Conservation (phyloP, 1,284 basidiomycete species). For the Spongiforma sp. region DNA sequence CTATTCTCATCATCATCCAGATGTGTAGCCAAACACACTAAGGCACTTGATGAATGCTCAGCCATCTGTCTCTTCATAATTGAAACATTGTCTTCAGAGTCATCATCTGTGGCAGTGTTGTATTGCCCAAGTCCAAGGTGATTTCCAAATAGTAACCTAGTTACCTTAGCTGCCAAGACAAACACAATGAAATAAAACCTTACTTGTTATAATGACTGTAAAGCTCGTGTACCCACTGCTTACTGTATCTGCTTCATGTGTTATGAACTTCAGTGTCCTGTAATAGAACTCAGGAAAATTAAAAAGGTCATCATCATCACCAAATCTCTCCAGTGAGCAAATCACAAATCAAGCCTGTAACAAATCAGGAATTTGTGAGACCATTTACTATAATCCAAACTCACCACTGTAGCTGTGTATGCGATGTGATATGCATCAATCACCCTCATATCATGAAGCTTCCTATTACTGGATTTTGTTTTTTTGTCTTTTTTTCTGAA, state of each 20-base stretch:
- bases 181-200: neutral
- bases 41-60: too few species aligned
- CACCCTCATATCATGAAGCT: too few species aligned
- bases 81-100: neutral
- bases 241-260: neutral
- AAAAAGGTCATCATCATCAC: neutral
- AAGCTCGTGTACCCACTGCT: neutral
- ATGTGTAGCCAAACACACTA: too few species aligned
- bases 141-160: neutral
- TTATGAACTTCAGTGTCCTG: neutral
- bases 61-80: neutral
- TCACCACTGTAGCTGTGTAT: too few species aligned
- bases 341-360: neutral
- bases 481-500: too few species aligned
- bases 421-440: too few species aligned
- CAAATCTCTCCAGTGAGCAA: neutral
- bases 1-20: too few species aligned
- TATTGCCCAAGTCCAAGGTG: too few species aligned
- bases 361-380: neutral
- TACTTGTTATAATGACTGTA: neutral
- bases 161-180: neutral
- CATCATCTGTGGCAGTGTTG: too few species aligned
- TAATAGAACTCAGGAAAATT: neutral
- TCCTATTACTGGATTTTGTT: too few species aligned
- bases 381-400: too few species aligned